A percentile compares a stretch with the other conserved stretches of the same genome.
These are phyloP conservation scores for Dysphania ambrosioides DNA, from an alignment of 148 eudicot genomes.

Conservation along the genomic window DNA sequence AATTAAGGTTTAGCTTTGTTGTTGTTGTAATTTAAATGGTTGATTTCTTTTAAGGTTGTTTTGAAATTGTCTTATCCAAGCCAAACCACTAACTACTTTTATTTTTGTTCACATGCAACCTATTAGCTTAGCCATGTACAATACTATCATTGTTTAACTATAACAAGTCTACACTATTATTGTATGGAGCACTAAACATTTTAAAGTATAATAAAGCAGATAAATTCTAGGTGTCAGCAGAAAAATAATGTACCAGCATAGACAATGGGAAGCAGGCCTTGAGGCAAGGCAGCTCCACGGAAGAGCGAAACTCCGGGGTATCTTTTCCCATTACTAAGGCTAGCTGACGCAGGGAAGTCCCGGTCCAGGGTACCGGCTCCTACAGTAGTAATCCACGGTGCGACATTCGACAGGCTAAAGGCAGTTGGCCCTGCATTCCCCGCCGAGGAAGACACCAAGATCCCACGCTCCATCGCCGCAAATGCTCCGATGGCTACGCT, in stretches of 20 bases:
- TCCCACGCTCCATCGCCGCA: slow-evolving; percentile 59
- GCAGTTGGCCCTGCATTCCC: slow-evolving; percentile 59
- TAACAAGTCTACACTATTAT: neutral
- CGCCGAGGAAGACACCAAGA: slow-evolving; percentile 55
- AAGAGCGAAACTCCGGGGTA: slow-evolving; percentile 53
- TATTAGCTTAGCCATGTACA: neutral
- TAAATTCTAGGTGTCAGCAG: neutral
- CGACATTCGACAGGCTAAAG: slow-evolving; percentile 43
- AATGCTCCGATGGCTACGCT: slow-evolving; percentile 59
- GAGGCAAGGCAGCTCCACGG: slow-evolving; percentile 36
- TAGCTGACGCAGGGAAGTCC: slow-evolving; percentile 52
- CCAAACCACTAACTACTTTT: neutral
- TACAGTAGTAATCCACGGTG: slow-evolving; percentile 73
- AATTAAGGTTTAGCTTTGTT: too few species aligned
- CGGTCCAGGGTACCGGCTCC: slow-evolving; percentile 71
- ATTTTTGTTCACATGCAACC: neutral
- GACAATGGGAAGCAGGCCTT: slow-evolving; percentile 38
- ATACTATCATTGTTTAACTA: neutral
- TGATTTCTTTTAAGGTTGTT: too few species aligned
- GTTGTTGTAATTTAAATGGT: too few species aligned
- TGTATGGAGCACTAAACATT: neutral
- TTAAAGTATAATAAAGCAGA: neutral
- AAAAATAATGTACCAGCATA: slow-evolving; percentile 43
- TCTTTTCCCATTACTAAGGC: slow-evolving; percentile 36
- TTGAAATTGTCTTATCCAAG: too few species aligned